Base-by-base conservation (phyloP, 306 rosid genomes). In the Fragaria vesca region DNA sequence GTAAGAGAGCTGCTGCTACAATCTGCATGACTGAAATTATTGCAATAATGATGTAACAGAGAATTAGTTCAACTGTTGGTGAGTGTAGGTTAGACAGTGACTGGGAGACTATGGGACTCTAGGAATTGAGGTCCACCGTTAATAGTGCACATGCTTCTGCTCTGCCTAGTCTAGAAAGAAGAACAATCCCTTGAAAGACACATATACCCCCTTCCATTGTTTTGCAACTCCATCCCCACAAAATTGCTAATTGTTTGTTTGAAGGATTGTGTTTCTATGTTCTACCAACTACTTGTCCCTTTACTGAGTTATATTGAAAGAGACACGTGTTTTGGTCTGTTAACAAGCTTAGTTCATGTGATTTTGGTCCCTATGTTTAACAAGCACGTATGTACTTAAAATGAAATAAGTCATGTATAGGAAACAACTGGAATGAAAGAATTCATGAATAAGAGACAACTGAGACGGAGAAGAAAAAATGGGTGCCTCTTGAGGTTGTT, bases 61-160 rank as follows among this genome's bases (percentile, higher is more conserved):
- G 62, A 67, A 79, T 85, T 79, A 74, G 85, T 77, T 77, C 74
- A 67, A 18, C 4, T 82, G 87, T 89, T 83, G 80, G 88, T 81
- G 28, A 68, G 84, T 79, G 62, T 82, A 86, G 47, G 66, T 60
- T 71, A 76, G 90, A 85, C 50, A 79, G 83, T 83, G 91, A 87
- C 90, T 42, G 34, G 62, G 60, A 13, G 69, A 40, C 18, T 21
- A 73, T 50, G 38, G 77, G 18, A 3, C 17, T 28, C 47, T 8
- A 45, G 60, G 17, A 81, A 36, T 18, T 43, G 58, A 91, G 89
- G 90, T 83, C 91, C 90, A 89, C 88, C 80, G 86, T 87, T 82
- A 82, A 80, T 71, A 69, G 7, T 65, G 85, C 91, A 90, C 90
- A 87, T 92, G 97, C 87, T 73, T 45, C 50, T 82, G 93, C 70